These are phyloP conservation scores for Sequoiadendron giganteum DNA, from an alignment of 75 land plant species.

Conservation along the genomic window DNA sequence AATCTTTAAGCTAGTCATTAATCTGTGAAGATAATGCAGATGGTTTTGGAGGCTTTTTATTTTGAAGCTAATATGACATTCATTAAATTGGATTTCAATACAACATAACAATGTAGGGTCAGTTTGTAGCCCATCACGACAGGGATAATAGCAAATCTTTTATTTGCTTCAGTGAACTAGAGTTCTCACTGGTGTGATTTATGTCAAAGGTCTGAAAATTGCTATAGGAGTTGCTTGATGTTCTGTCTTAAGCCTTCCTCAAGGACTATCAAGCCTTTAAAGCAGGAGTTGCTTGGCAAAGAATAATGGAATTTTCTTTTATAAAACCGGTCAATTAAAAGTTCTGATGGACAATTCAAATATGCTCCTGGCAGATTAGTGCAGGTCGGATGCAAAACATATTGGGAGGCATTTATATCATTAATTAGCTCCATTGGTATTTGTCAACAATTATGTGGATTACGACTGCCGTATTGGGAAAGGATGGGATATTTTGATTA, in stretches of 20 bases:
- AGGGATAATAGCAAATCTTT: neutral
- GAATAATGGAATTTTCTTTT: neutral
- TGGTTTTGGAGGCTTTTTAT: neutral
- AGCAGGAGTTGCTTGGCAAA: neutral
- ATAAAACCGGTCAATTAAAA: neutral
- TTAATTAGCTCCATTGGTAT: neutral
- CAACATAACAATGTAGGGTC: neutral
- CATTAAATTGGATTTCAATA: neutral
- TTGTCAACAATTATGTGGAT: neutral
- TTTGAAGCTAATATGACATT: neutral
- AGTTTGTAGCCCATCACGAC: neutral
- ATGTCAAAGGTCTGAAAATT: neutral
- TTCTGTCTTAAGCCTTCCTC: neutral
- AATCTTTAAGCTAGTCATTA: neutral
- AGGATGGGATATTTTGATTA: neutral
- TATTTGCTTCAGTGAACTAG: neutral
- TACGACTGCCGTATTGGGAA: neutral
- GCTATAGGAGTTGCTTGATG: neutral
- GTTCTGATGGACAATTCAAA: neutral
- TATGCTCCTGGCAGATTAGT: neutral
- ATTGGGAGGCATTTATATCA: neutral
- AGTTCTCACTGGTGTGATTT: neutral
- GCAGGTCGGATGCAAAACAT: neutral
- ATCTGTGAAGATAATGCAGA: slow-evolving; percentile 1
- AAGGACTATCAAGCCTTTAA: neutral